Percentiles rank a stretch among this genome's conserved stretches.
phyloP scores from a whole-genome alignment of 306 rosid species.

The Ormosia emarginata region DNA sequence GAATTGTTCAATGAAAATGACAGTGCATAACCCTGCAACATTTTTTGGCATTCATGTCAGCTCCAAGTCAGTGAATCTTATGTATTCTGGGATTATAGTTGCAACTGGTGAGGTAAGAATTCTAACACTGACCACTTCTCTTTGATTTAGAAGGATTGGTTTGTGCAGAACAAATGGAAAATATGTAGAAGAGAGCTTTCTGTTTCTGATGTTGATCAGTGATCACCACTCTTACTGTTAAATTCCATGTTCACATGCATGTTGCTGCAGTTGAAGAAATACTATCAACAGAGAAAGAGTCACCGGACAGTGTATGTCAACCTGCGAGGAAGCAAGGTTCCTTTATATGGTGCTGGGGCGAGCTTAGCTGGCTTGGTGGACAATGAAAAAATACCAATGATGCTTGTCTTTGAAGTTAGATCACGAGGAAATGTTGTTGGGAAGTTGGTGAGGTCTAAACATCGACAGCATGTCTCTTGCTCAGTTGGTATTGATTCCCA shows the following conservation, averaged over 20 bases:
- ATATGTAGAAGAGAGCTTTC: too few relatives aligned
- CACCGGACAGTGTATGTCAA: conserved; percentile 39
- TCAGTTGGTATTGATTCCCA: conserved; percentile 43
- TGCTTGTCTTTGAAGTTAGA: conserved; percentile 56
- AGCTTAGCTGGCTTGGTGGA: conserved; percentile 43
- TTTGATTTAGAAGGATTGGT: not conserved
- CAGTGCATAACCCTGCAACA: conserved; percentile 72
- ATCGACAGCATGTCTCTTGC: conserved; percentile 46
- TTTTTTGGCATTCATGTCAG: conserved; percentile 77
- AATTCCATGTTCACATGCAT: not conserved
- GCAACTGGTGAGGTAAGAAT: conserved; percentile 77
- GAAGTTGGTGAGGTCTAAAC: conserved; percentile 67
- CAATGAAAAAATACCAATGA: conserved; percentile 51
- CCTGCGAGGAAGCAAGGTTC: conserved; percentile 69
- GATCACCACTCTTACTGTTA: not conserved
- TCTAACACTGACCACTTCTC: not conserved
- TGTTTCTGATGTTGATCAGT: not conserved
- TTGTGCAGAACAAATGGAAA: too few relatives aligned
- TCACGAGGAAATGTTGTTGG: conserved; percentile 63
- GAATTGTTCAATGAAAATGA: conserved; percentile 71
- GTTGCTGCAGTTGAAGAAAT: conserved; percentile 60
- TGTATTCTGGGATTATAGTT: conserved; percentile 66
- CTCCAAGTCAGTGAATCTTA: conserved; percentile 60
- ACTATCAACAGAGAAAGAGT: conserved; percentile 72
- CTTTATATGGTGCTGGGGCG: conserved; percentile 78